A percentile compares a stretch with the other conserved stretches of the same genome.
Conservation (phyloP, 2,329 filamentous ascomycete genomes). For the Diaporthe vexans region DNA sequence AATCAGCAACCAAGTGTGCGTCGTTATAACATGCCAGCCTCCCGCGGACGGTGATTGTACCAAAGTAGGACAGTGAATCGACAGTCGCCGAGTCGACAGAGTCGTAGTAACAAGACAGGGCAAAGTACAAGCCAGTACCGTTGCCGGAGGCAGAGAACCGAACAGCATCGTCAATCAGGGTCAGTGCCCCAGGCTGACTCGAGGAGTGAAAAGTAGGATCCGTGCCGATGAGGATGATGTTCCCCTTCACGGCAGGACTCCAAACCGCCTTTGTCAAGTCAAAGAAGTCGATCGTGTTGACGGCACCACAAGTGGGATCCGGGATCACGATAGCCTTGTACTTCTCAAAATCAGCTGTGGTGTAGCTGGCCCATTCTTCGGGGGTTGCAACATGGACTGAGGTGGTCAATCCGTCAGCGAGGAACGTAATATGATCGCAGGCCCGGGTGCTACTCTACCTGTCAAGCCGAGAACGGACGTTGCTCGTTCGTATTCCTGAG, state of each 20-base stretch:
- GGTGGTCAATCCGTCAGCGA: constrained; percentile 18
- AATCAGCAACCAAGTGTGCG: constrained; percentile 56
- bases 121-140: constrained; percentile 56
- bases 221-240: constrained; percentile 58
- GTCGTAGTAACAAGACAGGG: constrained; percentile 59
- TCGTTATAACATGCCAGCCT: constrained; percentile 56
- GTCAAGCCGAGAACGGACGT: constrained; percentile 41
- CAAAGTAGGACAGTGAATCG: constrained; percentile 51
- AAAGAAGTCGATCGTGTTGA: constrained; percentile 53
- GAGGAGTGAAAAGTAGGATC: constrained; percentile 53
- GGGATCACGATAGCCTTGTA: constrained; percentile 61
- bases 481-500: constrained; percentile 46
- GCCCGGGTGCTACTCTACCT: constrained; percentile 35
- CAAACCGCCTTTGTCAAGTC: constrained; percentile 55
- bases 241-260: constrained; percentile 57
- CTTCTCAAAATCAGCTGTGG: constrained; percentile 57
- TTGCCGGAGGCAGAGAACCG: constrained; percentile 51
- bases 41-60: constrained; percentile 56
- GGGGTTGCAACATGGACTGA: constrained; percentile 52
- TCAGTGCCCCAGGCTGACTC: constrained; percentile 49
- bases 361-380: constrained; percentile 55
- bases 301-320: constrained; percentile 53
- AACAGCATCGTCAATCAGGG: constrained; percentile 56
- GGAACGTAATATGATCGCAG: neutral
- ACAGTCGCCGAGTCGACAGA: constrained; percentile 43